Evolutionary conservation across 2,329 filamentous ascomycete species (phyloP).

Genomic region (Pestalotiopsis sp.): DNA sequence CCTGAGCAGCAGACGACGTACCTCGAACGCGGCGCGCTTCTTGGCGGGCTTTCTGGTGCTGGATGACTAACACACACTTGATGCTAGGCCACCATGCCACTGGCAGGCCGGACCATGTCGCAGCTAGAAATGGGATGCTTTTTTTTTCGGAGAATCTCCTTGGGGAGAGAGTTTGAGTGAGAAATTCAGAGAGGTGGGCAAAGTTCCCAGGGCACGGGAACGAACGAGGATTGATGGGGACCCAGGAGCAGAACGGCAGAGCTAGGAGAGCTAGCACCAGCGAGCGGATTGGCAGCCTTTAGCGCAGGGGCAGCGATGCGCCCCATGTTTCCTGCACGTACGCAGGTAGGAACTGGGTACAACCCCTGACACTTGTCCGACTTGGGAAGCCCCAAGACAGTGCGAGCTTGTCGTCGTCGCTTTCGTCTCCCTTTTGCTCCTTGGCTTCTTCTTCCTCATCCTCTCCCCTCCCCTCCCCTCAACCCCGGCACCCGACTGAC

Average conservation of each 20-base stretch:
- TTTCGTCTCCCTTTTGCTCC: neutral
- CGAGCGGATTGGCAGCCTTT: neutral
- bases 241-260: neutral
- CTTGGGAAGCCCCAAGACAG: conserved; percentile 11
- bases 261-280: neutral
- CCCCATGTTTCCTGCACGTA: neutral
- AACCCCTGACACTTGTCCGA: conserved; percentile 12
- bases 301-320: neutral
- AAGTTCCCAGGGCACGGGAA: neutral
- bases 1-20: neutral
- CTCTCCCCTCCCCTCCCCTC: neutral
- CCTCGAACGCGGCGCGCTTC: neutral
- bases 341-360: neutral
- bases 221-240: neutral
- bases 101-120: too few relatives aligned
- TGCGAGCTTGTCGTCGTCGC: neutral
- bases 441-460: neutral
- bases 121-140: too few relatives aligned
- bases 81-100: neutral
- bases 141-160: too few relatives aligned
- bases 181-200: neutral
- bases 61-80: neutral
- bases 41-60: neutral
- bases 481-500: neutral
- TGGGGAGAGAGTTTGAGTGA: neutral